Evolutionary conservation across 768 basidiomycete species (phyloP), one percentile per base, ranked within the genome.

Genomic region (Fistulinella prunicolor): DNA sequence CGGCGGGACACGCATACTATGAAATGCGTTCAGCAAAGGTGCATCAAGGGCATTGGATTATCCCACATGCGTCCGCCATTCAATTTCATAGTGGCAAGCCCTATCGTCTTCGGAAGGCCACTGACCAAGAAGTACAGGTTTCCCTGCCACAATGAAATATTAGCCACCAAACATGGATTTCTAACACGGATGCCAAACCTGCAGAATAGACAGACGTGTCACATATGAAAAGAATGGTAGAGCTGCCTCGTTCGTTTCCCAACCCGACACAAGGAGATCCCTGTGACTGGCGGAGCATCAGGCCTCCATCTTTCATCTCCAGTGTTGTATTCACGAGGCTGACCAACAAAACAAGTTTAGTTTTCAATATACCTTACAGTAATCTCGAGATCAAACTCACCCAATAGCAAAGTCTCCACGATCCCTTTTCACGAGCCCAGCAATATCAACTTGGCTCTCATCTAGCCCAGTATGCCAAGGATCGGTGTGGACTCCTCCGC

Each of bases 41-140:
- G 23, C 9, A 2, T 21, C 13, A 23, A 50, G 5, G 26, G 13
- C 3, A 30, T 2, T n/a, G 29, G 24, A n/a, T 22, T 20, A 23
- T 65, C 79, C 58, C 55, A 92, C 90, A 56, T 81, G 82, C 5
- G 87, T 92, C 46, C 77, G 73, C 92, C 92, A 94, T 70, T 94
- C 89, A 32, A 94, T 68, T 49, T 86, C 79, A 62, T 84, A 93
- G 12, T 82, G 78, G 63, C 92, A 94, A n/a, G 80, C 81, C 22
- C 60, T 61, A 9, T 83, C 78, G 28, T 85, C 81, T 14, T 79
- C 77, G 9, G 71, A 70, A 8, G 81, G 80, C 20, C 91, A 77
- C 41, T 86, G 81, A 2, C 80, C 83, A 3, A 90, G 65, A 4
- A 94, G 73, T 14, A 68, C 58, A 7, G 82, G 81, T 38, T 64